Percentiles rank a stretch among this genome's conserved stretches.
Evolutionary conservation across 805 yeast genomes (phyloP).

Genomic region (Saccharomyces mikatae): DNA sequence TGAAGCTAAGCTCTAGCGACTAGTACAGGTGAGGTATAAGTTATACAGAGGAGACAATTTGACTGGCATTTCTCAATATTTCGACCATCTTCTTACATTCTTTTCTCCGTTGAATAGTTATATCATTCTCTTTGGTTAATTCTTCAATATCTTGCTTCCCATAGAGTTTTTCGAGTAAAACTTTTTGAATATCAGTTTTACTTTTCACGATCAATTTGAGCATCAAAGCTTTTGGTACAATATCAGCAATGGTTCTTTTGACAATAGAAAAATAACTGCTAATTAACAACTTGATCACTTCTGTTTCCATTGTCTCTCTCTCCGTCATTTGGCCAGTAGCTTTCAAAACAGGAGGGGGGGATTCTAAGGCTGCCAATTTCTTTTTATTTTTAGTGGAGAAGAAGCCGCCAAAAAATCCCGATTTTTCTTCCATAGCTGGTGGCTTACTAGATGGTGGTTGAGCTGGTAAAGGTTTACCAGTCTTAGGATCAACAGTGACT

Average conservation of each 20-base stretch:
- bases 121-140: slow-evolving; percentile 83
- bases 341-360: slow-evolving; percentile 91
- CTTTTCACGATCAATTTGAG: slow-evolving; percentile 78
- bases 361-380: slow-evolving; percentile 90
- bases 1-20: background rate
- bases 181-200: slow-evolving; percentile 84
- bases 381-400: slow-evolving; percentile 88
- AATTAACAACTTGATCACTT: slow-evolving; percentile 87
- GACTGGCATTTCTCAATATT: slow-evolving; percentile 80
- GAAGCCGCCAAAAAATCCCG: slow-evolving; percentile 93
- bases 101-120: slow-evolving; percentile 86
- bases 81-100: slow-evolving; percentile 95
- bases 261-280: slow-evolving; percentile 87
- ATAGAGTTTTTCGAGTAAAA: slow-evolving; percentile 78
- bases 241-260: slow-evolving; percentile 85
- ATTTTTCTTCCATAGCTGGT: slow-evolving; percentile 35
- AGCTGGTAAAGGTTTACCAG: slow-evolving; percentile 69
- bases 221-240: slow-evolving; percentile 94
- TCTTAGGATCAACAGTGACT: slow-evolving; percentile 75
- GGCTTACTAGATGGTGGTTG: slow-evolving; percentile 26
- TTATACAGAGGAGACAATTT: slow-evolving; percentile 55
- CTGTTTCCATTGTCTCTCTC: slow-evolving; percentile 93
- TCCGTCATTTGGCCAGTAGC: slow-evolving; percentile 89
- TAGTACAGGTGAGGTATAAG: background rate
- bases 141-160: slow-evolving; percentile 59